A percentile compares a stretch with the other conserved stretches of the same genome.
phyloP scores from a whole-genome alignment of 2,329 filamentous ascomycete species.

The Tolypocladium nubicola region DNA sequence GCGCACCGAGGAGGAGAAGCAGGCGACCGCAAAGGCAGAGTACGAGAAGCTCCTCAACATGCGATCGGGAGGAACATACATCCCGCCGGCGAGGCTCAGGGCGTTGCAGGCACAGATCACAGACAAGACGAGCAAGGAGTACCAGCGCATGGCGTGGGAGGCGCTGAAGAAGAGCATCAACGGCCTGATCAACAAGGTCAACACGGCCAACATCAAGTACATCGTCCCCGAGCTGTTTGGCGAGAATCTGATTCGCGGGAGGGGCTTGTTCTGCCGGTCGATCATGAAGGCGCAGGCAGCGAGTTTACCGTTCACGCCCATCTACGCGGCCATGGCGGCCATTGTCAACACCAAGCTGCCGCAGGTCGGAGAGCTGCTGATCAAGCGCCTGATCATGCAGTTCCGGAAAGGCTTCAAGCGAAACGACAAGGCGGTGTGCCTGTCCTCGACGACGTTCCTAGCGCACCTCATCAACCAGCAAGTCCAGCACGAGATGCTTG shows the following conservation, averaged over 20 bases:
- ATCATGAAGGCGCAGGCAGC: constrained; percentile 99
- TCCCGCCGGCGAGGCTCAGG: constrained; percentile 80
- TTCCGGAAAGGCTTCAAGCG: constrained; percentile 93
- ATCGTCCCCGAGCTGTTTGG: constrained; percentile 94
- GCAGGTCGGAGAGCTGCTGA: constrained; percentile 81
- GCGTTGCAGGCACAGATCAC: constrained; percentile 95
- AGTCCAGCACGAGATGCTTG: constrained; percentile 86
- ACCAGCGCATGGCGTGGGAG: constrained; percentile 98
- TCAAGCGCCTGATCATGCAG: constrained; percentile 77
- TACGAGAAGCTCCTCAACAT: constrained; percentile 87
- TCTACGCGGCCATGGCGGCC: constrained; percentile 90
- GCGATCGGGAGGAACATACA: constrained; percentile 92
- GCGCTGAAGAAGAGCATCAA: constrained; percentile 98
- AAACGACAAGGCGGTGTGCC: constrained; percentile 93
- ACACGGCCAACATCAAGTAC: constrained; percentile 93
- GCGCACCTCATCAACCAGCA: constrained; percentile 95
- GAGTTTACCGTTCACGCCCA: constrained; percentile 89
- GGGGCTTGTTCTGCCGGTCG: constrained; percentile 86
- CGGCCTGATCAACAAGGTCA: constrained; percentile 98
- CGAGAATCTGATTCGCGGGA: constrained; percentile 85
- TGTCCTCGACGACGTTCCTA: constrained; percentile 87
- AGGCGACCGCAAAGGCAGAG: constrained; percentile 80
- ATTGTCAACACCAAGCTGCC: constrained; percentile 97
- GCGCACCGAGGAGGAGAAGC: constrained; percentile 70
- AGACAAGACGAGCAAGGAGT: constrained; percentile 92